Conservation (phyloP, 2,329 filamentous ascomycete species). For the Paraconiothyrium brasiliense region DNA sequence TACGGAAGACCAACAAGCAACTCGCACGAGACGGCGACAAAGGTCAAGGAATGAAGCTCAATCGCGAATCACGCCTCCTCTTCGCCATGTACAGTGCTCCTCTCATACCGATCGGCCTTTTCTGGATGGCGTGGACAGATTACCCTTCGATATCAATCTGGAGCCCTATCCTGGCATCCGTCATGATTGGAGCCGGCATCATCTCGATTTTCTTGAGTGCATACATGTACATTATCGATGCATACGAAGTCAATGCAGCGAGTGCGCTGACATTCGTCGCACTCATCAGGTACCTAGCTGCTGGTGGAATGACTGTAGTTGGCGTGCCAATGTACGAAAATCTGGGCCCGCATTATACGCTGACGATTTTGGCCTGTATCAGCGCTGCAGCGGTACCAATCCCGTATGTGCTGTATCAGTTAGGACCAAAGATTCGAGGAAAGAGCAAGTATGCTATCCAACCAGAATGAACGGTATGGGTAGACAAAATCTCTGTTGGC, state of each 20-base stretch:
- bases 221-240: constrained; percentile 68
- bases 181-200: constrained; percentile 62
- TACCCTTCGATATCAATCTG: constrained; percentile 59
- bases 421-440: constrained; percentile 33
- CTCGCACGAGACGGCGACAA: constrained; percentile 53
- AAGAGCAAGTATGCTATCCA: background rate
- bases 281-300: constrained; percentile 52
- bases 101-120: constrained; percentile 61
- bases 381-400: constrained; percentile 48
- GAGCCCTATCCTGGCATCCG: constrained; percentile 61
- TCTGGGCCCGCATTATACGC: constrained; percentile 36
- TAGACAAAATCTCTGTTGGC: background rate
- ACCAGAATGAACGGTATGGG: too few species aligned
- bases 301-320: constrained; percentile 53
- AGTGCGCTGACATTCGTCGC: constrained; percentile 56
- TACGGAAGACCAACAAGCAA: constrained; percentile 54
- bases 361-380: constrained; percentile 39
- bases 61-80: constrained; percentile 65
- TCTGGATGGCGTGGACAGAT: constrained; percentile 68
- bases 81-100: constrained; percentile 62
- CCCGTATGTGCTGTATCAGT: constrained; percentile 57
- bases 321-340: constrained; percentile 53
- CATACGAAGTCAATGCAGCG: constrained; percentile 63
- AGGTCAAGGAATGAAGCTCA: constrained; percentile 50
- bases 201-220: constrained; percentile 60